phyloP scores from a whole-genome alignment of 306 rosid genomes.

The Potentilla sterilis region DNA sequence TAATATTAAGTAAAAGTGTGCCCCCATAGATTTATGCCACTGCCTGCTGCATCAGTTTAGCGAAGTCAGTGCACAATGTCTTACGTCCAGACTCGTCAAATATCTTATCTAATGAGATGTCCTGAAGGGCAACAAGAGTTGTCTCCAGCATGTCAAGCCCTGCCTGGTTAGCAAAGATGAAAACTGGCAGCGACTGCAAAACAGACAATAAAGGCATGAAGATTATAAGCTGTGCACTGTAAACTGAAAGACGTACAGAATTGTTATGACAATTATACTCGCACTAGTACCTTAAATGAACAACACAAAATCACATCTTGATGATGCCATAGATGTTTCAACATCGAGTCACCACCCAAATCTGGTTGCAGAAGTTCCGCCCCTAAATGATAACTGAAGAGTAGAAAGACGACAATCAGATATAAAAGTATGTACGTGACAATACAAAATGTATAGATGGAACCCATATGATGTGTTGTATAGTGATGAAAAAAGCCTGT shows the following conservation, averaged over 20 bases:
- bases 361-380: conserved; percentile 64
- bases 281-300: conserved; percentile 58
- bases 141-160: conserved; percentile 99
- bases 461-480: not conserved
- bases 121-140: conserved; percentile 85
- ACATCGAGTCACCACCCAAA: conserved; percentile 51
- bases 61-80: conserved; percentile 65
- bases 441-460: not conserved
- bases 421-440: not conserved
- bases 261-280: not conserved
- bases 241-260: not conserved
- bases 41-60: conserved; percentile 92
- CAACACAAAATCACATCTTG: conserved; percentile 92
- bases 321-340: conserved; percentile 86
- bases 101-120: conserved; percentile 86
- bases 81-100: conserved; percentile 87
- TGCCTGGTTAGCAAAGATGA: conserved; percentile 86
- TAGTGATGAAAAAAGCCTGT: not conserved
- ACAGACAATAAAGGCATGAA: conserved; percentile 2
- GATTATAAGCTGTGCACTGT: not conserved
- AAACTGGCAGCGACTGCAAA: conserved; percentile 72
- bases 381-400: conserved; percentile 64
- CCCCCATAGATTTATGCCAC: too few species aligned
- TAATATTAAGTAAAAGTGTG: too few species aligned
- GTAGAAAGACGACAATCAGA: not conserved